These are phyloP conservation scores for Eremothecium cymbalariae DNA, from an alignment of 1,139 yeast species.

Conservation along the genomic window DNA sequence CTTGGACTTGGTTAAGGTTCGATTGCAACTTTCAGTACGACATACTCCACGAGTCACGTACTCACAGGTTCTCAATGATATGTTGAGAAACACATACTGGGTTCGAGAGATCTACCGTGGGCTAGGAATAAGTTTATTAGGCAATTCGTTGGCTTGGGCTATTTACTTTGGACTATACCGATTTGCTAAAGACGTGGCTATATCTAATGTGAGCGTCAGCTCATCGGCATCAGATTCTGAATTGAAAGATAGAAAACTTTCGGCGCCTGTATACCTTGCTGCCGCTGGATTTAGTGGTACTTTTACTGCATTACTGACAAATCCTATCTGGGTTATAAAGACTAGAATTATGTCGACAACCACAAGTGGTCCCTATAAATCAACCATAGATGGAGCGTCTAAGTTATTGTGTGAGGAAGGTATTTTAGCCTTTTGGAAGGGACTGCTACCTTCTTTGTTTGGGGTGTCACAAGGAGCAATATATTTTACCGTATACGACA, in stretches of 20 bases:
- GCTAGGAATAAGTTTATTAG: constrained; percentile 66
- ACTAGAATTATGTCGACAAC: constrained; percentile 72
- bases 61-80: constrained; percentile 13
- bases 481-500: constrained; percentile 79
- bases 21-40: constrained; percentile 49
- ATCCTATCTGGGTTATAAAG: constrained; percentile 95
- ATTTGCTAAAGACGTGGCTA: constrained; percentile 39
- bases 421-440: constrained; percentile 65
- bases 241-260: constrained; percentile 23
- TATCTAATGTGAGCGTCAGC: constrained; percentile 7
- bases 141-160: constrained; percentile 86
- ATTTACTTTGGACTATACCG: constrained; percentile 71
- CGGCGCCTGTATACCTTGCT: constrained; percentile 34
- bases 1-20: constrained; percentile 70
- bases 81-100: constrained; percentile 10
- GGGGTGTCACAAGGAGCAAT: constrained; percentile 85
- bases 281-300: constrained; percentile 66
- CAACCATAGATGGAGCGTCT: constrained; percentile 47
- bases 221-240: background rate
- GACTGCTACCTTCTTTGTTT: constrained; percentile 70
- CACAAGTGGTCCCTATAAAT: constrained; percentile 46
- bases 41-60: constrained; percentile 16
- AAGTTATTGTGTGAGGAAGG: constrained; percentile 58
- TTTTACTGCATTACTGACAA: constrained; percentile 66
- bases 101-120: constrained; percentile 58